Evolutionary conservation across 441 rosid genomes (phyloP), one percentile per base, ranked within the genome.

Genomic region (Jatropha podagrica): DNA sequence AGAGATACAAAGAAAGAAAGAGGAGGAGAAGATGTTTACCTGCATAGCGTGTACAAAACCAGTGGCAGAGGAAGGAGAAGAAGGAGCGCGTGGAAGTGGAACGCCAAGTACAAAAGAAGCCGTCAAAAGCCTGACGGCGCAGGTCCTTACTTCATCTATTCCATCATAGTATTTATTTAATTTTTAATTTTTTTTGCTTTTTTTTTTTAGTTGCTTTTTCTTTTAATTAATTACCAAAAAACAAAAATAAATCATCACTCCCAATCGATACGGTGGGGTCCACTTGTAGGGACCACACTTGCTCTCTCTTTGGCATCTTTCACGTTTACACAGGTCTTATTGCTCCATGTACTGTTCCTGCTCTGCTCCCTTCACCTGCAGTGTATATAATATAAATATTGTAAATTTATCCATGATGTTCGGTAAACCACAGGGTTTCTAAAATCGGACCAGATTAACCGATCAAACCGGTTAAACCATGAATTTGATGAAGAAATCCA

Each of bases 61-160:
- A 68, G 78, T 71, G 86, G 93, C 89, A 17, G 99, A 95, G 6
- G 92, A 78, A 1, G 96, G 90, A 54, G 89, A 78, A 62, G 94
- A 85, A 76, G 88, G 84, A 81, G 88, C 92, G 88, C 93, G 98
- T 86, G 98, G 96, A 5, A 86, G 87, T 85, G 82, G 84, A 46
- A 88, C 97, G 73, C 97, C 97, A 40, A 88, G 84, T 75, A 85
- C 97, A 8, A 96, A 89, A 83, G 99, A 96, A 83, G 94, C 98
- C 90, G 99, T 94, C 93, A 96, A 92, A 87, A 91, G 97, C 97
- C 92, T 96, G 76, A 96, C 99, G 69, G 71, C 95, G 58, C 99
- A 96, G 98, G 99, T 96, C 64, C 77, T 64, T 32, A 27, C 48
- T n/a, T 20, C 62, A 71, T 65, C 65, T 74, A 15, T 10, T 40